These are phyloP conservation scores for Erodium maritimum DNA, from an alignment of 345 rosid genomes.

Conservation along the genomic window DNA sequence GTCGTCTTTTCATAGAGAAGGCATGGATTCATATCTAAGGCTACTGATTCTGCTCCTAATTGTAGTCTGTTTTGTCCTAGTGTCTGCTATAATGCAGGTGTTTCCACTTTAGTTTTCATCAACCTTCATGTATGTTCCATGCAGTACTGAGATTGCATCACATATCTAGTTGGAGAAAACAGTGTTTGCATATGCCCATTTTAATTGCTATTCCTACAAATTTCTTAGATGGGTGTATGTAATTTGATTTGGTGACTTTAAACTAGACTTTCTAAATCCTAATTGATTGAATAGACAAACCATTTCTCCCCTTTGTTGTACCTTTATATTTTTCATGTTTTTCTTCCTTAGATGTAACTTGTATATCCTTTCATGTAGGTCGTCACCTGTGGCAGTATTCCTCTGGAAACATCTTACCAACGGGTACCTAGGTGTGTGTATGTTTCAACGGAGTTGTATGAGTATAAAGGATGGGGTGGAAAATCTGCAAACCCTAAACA, in stretches of 20 bases:
- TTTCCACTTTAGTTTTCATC: too few species aligned
- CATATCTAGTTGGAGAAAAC: background rate
- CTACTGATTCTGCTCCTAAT: too few species aligned
- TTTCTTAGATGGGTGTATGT: background rate
- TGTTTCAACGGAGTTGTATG: conserved; percentile 68
- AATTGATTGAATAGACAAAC: background rate
- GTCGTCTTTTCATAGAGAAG: too few species aligned
- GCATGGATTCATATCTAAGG: too few species aligned
- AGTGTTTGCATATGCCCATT: too few species aligned
- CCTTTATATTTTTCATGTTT: background rate
- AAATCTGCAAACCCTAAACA: conserved; percentile 70
- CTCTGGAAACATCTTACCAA: conserved; percentile 82
- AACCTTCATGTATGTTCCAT: background rate
- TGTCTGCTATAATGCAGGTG: background rate
- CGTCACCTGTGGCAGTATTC: conserved; percentile 90
- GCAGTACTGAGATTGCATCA: background rate
- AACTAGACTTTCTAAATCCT: background rate
- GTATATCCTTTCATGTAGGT: conserved; percentile 34
- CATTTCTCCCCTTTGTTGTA: background rate
- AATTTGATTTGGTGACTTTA: background rate
- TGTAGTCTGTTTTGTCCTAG: background rate
- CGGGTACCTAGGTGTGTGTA: conserved; percentile 68
- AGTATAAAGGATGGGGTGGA: conserved; percentile 63
- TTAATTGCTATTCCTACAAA: too few species aligned
- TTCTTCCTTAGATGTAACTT: background rate